Evolutionary conservation across 768 basidiomycete genomes (phyloP), one percentile per base, ranked within the genome.

Genomic region (Hortiboletus flavorubellus): DNA sequence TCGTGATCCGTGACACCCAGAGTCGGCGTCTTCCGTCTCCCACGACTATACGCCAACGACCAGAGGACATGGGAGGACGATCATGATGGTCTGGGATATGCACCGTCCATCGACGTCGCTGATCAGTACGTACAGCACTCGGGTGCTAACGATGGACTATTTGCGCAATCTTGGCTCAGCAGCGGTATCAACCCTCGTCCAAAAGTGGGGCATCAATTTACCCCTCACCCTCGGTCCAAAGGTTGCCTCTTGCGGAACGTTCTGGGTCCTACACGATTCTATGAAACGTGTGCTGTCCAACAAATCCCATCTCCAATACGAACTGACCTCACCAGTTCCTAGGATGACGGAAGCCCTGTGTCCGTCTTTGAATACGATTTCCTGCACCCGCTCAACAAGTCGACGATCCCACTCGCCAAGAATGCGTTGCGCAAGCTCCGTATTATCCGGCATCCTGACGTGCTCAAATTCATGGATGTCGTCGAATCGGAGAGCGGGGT

Each of bases 351-450:
- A 14, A 85, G 81, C 46, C 78, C 75, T 11, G 86, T 97, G 5
- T 97, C 96, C 0, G 80, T 99, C 39, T 99, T 99, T 71, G 89
- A 93, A 67, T 98, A 93, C 65, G 92, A 95, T 65, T 80, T 85
- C 42, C 82, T 80, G 60, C 81, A 87, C 39, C 72, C 80, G 11
- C 67, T 75, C 46, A 81, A 77, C 68, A 82, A 80, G 62, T 79
- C 83, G 34, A 73, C 83, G 10, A 74, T 90, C 49, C 82, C 85
- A 1, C 79, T 98, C 16, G 96, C 95, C 4, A 85, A 85, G 66
- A 99, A 98, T 72, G 84, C 93, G 1, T 75, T 98, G 45, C 85
- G 89, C 53, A 98, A 96, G 69, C 77, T 98, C 14, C 83, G 95
- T 41, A 89, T 91, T 4, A 91, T 87, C 9, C 84, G 97, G 35